Percentiles rank a stretch among this genome's conserved stretches.
These are phyloP conservation scores for Clavariopsis aquatica DNA, from an alignment of 495 filamentous ascomycete species.

Conservation along the genomic window DNA sequence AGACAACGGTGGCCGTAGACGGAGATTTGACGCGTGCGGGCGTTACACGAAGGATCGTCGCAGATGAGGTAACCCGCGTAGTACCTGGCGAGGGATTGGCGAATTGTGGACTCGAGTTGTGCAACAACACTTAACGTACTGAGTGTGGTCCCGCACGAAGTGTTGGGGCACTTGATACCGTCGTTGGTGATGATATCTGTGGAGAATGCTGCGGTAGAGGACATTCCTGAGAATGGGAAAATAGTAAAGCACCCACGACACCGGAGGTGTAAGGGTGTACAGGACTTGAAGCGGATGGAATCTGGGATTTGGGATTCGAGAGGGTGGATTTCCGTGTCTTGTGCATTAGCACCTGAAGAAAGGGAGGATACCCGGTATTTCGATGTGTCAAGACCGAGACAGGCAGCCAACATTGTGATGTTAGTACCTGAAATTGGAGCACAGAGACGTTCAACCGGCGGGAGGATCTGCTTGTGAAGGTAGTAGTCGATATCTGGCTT, in stretches of 20 bases:
- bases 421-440: constrained; percentile 93
- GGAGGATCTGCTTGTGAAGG: constrained; percentile 96
- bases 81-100: constrained; percentile 74
- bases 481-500: constrained; percentile 93
- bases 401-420: constrained; percentile 82
- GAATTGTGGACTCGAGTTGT: constrained; percentile 82
- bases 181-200: constrained; percentile 51
- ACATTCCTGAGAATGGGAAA: constrained; percentile 74
- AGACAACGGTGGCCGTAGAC: constrained; percentile 90
- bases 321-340: constrained; percentile 67
- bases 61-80: constrained; percentile 91
- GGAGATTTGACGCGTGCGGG: constrained; percentile 84
- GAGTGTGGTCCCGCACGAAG: constrained; percentile 62
- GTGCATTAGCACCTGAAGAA: constrained; percentile 41
- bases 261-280: constrained; percentile 69
- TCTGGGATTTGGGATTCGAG: constrained; percentile 94
- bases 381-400: constrained; percentile 83
- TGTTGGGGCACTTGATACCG: constrained; percentile 72
- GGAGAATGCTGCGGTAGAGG: constrained; percentile 49
- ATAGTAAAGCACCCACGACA: constrained; percentile 76
- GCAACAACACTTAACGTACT: constrained; percentile 73
- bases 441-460: constrained; percentile 95
- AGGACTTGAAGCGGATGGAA: constrained; percentile 76
- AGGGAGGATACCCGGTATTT: constrained; percentile 72
- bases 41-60: constrained; percentile 82